Evolutionary conservation across 768 basidiomycete genomes (phyloP).

Genomic region (Phylloporus rhodoxanthus): DNA sequence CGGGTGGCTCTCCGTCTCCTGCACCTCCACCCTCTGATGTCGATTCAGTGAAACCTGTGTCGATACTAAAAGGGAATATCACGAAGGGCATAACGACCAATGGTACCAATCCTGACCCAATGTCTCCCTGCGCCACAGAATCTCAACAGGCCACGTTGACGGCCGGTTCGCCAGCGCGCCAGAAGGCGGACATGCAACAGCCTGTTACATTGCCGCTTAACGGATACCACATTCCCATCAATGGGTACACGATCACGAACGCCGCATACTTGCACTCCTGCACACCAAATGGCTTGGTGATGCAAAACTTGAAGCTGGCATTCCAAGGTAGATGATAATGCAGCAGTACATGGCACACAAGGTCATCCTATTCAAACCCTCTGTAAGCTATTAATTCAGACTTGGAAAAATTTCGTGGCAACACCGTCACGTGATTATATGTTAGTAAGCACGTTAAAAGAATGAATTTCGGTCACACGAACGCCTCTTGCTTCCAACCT

Average conservation of each 20-base stretch:
- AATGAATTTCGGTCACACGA: no score
- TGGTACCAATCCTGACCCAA: conserved; percentile 12
- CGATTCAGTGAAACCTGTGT: conserved; percentile 27
- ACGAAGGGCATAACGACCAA: conserved; percentile 30
- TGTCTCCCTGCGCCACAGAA: conserved; percentile 12
- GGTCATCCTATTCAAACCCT: conserved; percentile 34
- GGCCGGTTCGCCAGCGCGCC: conserved; percentile 37
- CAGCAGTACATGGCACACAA: conserved; percentile 29
- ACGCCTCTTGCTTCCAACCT: no score
- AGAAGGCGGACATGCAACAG: conserved; percentile 46
- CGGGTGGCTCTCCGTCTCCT: conserved; percentile 30
- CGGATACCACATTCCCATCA: conserved; percentile 46
- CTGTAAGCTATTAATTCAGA: conserved; percentile 4
- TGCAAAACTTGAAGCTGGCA: conserved; percentile 54
- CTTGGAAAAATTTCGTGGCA: no score
- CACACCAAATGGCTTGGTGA: conserved; percentile 40
- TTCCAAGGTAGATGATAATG: conserved; percentile 40
- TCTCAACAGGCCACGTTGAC: conserved; percentile 21
- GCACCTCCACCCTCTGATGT: conserved; percentile 38
- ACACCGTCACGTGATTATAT: no score
- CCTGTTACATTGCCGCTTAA: conserved; percentile 36
- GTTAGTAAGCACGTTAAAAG: no score
- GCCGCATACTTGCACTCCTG: conserved; percentile 31
- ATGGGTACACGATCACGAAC: conserved; percentile 33
- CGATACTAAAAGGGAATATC: conserved; percentile 14